Base-by-base conservation (phyloP, 805 yeast species). In the Sungouiella thailandica region DNA sequence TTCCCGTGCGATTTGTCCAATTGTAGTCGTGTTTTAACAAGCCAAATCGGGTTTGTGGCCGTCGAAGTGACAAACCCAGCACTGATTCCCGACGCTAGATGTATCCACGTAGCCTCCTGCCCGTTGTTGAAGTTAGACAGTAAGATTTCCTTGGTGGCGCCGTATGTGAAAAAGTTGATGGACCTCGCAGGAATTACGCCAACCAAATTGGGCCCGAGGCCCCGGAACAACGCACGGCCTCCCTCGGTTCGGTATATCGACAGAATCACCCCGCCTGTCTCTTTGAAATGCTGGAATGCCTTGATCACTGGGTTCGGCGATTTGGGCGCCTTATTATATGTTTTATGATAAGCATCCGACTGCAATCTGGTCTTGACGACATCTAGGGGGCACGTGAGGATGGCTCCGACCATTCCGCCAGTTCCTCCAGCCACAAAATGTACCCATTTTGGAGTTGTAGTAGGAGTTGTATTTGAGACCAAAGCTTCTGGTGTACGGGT, bases 171-270 rank as follows among this genome's bases (percentile, higher is more conserved):
- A 57, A 93, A 93, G 59, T 93, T 93, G 44, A 93, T 94, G 18
- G 96, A 83, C 57, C 99, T 73, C 1, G 99, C 97, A 0, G 99
- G 99, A 26, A 93, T 90, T 11, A 93, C 97, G 34, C 99, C 99
- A 12, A 90, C 94, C 47, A 93, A 68, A 50, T 90, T 93, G 7
- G 99, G 98, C 0, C 98, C 98, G 32, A 93, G 65, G 9, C 99
- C 99, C 61, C 85, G 84, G 61, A 93, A 93, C 29, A 93, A 65
- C 4, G 97, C 90, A 27, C 83, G 66, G 18, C 80, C 65, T 1
- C 99, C 99, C 60, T 93, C 99, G 16, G 65, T 63, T 20, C 58
- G 58, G 55, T 85, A 83, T 13, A 93, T 83, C 30, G 72, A 73
- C 22, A 72, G 65, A 26, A 93, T 65, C 19, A 88, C 93, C 17